Evolutionary conservation across 2,329 filamentous ascomycete species (phyloP).

Genomic region (Cladosporium sp.): DNA sequence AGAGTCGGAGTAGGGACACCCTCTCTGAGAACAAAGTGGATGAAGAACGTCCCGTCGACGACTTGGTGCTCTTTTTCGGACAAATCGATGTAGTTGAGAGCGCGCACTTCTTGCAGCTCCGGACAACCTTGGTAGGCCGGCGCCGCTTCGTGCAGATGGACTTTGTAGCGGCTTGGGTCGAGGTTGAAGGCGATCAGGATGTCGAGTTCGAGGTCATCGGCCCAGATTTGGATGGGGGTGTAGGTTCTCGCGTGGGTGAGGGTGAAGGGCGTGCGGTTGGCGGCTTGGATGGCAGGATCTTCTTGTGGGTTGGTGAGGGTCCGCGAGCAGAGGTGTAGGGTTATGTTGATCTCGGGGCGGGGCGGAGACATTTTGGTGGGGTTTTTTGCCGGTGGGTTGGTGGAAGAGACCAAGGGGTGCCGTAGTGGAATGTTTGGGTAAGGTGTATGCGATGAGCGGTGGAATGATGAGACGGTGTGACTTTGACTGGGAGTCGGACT

Average conservation of each 20-base stretch:
- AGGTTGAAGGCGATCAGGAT: constrained; percentile 38
- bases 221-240: constrained; percentile 28
- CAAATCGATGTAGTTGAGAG: not conserved
- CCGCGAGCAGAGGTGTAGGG: not conserved
- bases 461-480: too few species aligned
- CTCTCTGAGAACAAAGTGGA: not conserved
- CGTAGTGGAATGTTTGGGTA: too few species aligned
- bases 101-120: not conserved
- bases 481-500: too few species aligned
- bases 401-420: too few species aligned
- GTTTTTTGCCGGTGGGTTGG: too few species aligned
- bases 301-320: not conserved
- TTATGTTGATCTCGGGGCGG: not conserved
- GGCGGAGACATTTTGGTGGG: not conserved
- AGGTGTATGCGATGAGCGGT: too few species aligned
- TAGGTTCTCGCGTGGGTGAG: not conserved
- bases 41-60: not conserved
- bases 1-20: not conserved
- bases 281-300: not conserved
- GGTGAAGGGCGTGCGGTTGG: not conserved
- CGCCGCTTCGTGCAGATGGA: not conserved
- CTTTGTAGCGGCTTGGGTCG: not conserved
- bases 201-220: constrained; percentile 74
- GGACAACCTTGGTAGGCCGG: not conserved
- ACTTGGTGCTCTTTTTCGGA: not conserved